Evolutionary conservation across 306 rosid genomes (phyloP).

Genomic region (Datisca glomerata): DNA sequence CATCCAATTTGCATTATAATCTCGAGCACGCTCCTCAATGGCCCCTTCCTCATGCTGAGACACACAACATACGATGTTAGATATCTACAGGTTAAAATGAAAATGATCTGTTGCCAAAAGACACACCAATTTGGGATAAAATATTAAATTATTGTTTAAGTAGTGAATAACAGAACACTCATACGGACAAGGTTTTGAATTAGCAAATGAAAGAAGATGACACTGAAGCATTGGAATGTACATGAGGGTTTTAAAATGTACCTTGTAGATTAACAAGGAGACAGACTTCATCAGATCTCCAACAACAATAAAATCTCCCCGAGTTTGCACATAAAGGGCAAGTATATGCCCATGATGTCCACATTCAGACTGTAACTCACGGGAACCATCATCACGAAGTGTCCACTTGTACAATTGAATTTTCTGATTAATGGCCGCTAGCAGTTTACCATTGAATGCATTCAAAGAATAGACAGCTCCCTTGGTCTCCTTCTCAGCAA

Average conservation of each 20-base stretch:
- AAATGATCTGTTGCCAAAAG: not conserved
- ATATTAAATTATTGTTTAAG: too few species aligned
- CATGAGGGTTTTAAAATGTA: constrained; percentile 11
- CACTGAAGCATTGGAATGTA: too few species aligned
- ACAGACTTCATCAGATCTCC: constrained; percentile 96
- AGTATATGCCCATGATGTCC: constrained; percentile 99
- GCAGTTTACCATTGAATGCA: constrained; percentile 90
- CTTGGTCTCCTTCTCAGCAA: constrained; percentile 97
- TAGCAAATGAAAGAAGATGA: too few species aligned
- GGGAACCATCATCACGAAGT: constrained; percentile 91
- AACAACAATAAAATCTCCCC: constrained; percentile 98
- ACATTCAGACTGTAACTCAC: constrained; percentile 92
- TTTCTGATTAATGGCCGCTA: constrained; percentile 97
- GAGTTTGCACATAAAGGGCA: constrained; percentile 92
- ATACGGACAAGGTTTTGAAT: too few species aligned
- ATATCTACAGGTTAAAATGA: too few species aligned
- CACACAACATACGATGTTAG: too few species aligned
- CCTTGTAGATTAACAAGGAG: constrained; percentile 91
- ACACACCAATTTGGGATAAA: not conserved
- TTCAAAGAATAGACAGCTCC: constrained; percentile 91
- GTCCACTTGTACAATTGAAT: constrained; percentile 97
- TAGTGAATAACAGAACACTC: too few species aligned
- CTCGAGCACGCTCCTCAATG: constrained; percentile 96
- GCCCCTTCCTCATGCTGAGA: constrained; percentile 95
- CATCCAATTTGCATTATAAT: constrained; percentile 95